phyloP scores from a whole-genome alignment of 2,329 filamentous ascomycete genomes.

The Neofusicoccum ribis region DNA sequence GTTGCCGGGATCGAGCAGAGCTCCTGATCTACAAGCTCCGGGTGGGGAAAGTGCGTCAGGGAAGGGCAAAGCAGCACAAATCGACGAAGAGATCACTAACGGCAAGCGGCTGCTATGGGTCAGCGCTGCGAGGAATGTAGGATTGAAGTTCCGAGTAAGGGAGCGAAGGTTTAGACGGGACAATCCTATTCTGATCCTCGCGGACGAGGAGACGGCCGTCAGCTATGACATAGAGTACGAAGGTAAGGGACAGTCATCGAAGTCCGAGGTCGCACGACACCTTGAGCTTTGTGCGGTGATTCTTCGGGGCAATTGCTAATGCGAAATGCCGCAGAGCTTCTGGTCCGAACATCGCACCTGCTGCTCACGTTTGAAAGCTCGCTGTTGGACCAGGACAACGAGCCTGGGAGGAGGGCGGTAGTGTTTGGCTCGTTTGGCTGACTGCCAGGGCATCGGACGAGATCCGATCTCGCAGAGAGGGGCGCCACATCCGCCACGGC shows the following conservation, averaged over 20 bases:
- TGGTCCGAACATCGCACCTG: slow-evolving; percentile 64
- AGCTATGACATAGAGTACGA: slow-evolving; percentile 71
- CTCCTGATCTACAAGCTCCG: neutral
- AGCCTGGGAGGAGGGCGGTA: slow-evolving; percentile 63
- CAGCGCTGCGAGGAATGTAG: slow-evolving; percentile 62
- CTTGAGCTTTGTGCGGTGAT: neutral
- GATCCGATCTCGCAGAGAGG: neutral
- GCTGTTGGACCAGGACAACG: slow-evolving; percentile 58
- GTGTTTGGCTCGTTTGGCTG: slow-evolving; percentile 57
- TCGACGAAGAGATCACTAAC: slow-evolving; percentile 21
- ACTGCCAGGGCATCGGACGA: slow-evolving; percentile 1
- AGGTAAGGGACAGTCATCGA: slow-evolving; percentile 49
- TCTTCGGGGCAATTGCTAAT: slow-evolving; percentile 8
- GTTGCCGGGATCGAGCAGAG: neutral
- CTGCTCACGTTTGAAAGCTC: slow-evolving; percentile 67
- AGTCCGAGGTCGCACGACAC: slow-evolving; percentile 18
- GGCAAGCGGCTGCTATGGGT: slow-evolving; percentile 65
- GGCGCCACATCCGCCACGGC: slow-evolving; percentile 2
- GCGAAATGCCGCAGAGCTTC: slow-evolving; percentile 55
- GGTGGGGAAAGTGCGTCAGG: slow-evolving; percentile 27
- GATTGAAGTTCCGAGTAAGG: slow-evolving; percentile 66
- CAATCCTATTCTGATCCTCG: slow-evolving; percentile 56
- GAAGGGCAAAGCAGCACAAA: slow-evolving; percentile 28
- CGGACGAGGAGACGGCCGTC: slow-evolving; percentile 65
- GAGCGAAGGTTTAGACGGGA: slow-evolving; percentile 50